These are phyloP conservation scores for Amanita brunnescens DNA, from an alignment of 768 basidiomycete species.

Conservation along the genomic window DNA sequence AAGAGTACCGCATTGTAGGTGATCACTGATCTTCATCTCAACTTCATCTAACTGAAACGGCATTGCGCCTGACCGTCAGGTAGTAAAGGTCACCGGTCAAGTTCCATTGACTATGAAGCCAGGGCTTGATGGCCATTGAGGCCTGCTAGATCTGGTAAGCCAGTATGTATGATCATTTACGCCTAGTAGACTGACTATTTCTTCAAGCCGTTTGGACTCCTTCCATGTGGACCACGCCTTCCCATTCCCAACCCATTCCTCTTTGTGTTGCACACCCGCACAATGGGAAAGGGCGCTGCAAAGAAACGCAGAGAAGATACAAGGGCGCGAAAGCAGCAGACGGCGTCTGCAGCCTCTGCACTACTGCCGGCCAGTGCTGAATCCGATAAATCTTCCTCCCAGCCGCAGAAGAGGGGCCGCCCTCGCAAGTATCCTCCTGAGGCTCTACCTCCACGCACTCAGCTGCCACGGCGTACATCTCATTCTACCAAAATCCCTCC, in stretches of 20 bases:
- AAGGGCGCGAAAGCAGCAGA: constrained; percentile 1
- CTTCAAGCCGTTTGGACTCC: neutral
- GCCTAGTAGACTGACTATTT: neutral
- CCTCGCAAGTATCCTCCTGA: neutral
- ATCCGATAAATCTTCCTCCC: neutral
- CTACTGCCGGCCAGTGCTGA: neutral
- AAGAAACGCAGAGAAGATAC: constrained; percentile 1
- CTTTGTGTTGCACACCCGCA: neutral
- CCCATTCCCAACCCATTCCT: neutral
- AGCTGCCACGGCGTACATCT: neutral
- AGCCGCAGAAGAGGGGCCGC: neutral
- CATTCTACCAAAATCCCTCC: neutral
- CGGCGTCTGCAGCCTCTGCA: constrained; percentile 1
- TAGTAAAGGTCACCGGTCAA: neutral
- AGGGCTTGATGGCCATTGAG: constrained; percentile 1
- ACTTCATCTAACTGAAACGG: too few relatives aligned
- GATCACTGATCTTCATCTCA: too few relatives aligned
- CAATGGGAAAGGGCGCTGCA: constrained; percentile 1
- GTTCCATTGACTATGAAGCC: neutral
- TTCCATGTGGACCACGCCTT: neutral
- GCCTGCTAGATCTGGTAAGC: neutral
- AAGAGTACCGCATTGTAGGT: constrained; percentile 29
- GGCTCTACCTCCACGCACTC: neutral
- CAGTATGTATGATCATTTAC: neutral
- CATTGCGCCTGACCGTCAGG: neutral